Percentiles rank a stretch among this genome's conserved stretches.
These are phyloP conservation scores for Samsoniella hepiali DNA, from an alignment of 2,329 filamentous ascomycete genomes.

Conservation along the genomic window DNA sequence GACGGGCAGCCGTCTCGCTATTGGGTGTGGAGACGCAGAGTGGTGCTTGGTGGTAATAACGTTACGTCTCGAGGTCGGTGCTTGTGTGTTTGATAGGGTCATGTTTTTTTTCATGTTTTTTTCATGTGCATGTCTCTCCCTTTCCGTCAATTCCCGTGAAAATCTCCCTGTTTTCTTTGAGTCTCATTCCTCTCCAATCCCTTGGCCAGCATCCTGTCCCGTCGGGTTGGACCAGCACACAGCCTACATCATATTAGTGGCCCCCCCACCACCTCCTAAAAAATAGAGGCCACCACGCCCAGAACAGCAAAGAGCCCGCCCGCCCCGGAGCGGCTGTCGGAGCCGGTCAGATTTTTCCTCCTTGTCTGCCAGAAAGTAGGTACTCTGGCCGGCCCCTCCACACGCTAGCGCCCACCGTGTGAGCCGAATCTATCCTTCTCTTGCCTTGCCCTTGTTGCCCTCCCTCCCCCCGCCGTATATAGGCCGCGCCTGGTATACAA, in stretches of 20 bases:
- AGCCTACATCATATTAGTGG: neutral
- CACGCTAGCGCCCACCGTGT: conserved; percentile 6
- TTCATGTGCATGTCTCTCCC: neutral
- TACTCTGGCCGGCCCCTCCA: neutral
- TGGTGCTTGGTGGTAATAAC: neutral
- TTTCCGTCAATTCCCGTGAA: too few species aligned
- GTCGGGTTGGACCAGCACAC: neutral
- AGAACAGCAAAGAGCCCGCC: conserved; percentile 6
- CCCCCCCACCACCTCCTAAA: too few species aligned
- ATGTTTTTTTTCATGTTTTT: neutral
- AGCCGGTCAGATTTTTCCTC: conserved; percentile 12
- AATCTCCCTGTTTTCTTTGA: too few species aligned
- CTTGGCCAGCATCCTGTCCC: too few species aligned
- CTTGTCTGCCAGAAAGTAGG: neutral
- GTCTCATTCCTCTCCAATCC: too few species aligned
- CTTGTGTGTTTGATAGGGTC: neutral
- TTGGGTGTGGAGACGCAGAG: neutral
- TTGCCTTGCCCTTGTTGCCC: conserved; percentile 11
- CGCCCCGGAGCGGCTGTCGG: conserved; percentile 11
- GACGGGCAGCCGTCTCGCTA: neutral
- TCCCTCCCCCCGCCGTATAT: neutral
- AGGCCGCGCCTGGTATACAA: neutral
- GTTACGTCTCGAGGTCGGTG: neutral
- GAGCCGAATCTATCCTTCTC: conserved; percentile 19
- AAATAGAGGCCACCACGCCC: neutral